phyloP scores from a whole-genome alignment of 2,329 filamentous ascomycete genomes.

The Exophiala phaeomuriformis region DNA sequence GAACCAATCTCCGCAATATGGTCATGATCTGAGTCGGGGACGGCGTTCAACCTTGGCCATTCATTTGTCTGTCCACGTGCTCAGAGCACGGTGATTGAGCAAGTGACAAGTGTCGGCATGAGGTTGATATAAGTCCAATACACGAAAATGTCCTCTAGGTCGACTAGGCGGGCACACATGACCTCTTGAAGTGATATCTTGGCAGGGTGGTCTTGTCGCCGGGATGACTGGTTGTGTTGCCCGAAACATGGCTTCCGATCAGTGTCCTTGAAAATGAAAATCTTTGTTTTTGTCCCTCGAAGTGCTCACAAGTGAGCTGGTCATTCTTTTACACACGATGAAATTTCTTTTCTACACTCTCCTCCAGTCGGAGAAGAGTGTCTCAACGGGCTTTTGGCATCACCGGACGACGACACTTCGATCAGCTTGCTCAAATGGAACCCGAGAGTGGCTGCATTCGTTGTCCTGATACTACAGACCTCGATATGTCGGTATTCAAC shows the following conservation, averaged over 20 bases:
- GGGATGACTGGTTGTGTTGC: no score
- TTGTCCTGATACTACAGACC: no score
- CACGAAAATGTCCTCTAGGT: not conserved
- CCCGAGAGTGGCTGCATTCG: no score
- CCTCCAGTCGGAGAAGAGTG: not conserved
- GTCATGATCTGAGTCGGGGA: slow-evolving; percentile 18
- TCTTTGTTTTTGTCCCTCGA: no score
- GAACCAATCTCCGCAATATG: slow-evolving; percentile 26
- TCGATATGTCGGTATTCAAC: slow-evolving; percentile 3
- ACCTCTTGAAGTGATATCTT: no score
- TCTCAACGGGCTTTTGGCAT: no score
- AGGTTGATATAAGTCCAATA: slow-evolving; percentile 15
- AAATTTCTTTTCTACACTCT: slow-evolving; percentile 2
- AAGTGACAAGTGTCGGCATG: not conserved
- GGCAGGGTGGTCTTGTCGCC: no score
- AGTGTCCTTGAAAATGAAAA: no score
- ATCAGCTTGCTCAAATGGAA: no score
- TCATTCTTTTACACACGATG: slow-evolving; percentile 17
- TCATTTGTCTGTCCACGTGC: not conserved
- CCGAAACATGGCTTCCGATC: no score
- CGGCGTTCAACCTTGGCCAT: slow-evolving; percentile 11
- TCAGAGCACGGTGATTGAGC: no score
- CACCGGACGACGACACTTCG: no score
- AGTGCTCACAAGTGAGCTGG: slow-evolving; percentile 7
- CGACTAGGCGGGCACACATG: not conserved